Evolutionary conservation across 305 asterid genomes (phyloP), one percentile per base, ranked within the genome.

Genomic region (Fraxinus angustifolia): DNA sequence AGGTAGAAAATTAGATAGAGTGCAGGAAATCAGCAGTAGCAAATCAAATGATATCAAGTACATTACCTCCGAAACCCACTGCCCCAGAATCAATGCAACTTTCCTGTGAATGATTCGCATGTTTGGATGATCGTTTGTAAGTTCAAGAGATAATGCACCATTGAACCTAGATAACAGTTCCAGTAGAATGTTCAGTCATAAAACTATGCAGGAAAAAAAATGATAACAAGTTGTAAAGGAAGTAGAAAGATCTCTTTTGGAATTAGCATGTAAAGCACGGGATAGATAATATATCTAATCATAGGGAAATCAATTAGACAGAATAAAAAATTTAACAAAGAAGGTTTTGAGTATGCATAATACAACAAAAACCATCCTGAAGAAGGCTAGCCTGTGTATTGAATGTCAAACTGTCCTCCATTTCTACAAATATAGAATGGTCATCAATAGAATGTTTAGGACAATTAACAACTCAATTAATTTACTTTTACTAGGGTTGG

Each of bases 1-100:
- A 72, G 48, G 76, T 34, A 67, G 73, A 67, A 23, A 74, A 45
- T 60, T 34, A 56, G 73, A 71, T 56, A 30, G 40, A 75, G 74
- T 50, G 45, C 68, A 80, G 60, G 31, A 81, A 75, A 79, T 62
- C 35, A 42, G 56, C 62, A 76, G 71, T 73, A 30, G 33, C 38
- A 71, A 30, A 35, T 3, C 23, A 72, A 53, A 75, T 56, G 80
- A 81, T 30, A 79, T 26, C 71, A 71, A 65, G 82, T 19, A 80
- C 28, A 53, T 84, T 91, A 94, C 98, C 97, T 96, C 98, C 12
- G 98, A 94, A 88, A 96, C 97, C 99, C 99, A 96, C 79, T 94
- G 99, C 79, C 98, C 99, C 80, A 96, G 92, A 82, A 96, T 96
- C 78, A 96, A 82, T 80, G 98, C 99, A 87, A 96, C 98, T 90